Base-by-base conservation (phyloP, 345 rosid species). In the Corchorus capsularis region DNA sequence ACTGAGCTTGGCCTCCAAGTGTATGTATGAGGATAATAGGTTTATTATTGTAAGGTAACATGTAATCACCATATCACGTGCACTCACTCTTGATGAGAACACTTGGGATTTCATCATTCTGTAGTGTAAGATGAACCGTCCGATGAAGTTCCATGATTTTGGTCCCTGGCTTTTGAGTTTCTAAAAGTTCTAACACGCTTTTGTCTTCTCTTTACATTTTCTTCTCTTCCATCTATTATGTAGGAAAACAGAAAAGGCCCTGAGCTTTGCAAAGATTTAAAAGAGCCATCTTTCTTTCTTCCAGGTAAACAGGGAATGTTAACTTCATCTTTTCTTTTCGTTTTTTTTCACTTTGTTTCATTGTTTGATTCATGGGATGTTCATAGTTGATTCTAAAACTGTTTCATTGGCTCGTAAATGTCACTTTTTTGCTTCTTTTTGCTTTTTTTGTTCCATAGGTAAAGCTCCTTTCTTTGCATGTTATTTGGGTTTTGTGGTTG, bases 191-290 rank as follows among this genome's bases (percentile, higher is more conserved):
- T 39, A 4, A 39, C 6, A 39, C 43, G 6, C 43, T 39, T 39
- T 5, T 4, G 43, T 39, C 27, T 39, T 39, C 43, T 3, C 6
- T 39, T 39, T 39, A 39, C 43, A 39, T 39, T 39, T 39, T 39
- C 13, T 45, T 62, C 34, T 35, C 35, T 49, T 69, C 71, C 55
- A 67, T 69, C 71, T 37, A 67, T 46, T 13, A 13, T 16, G 39
- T 50, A 67, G 20, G 6, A 45, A 20, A 20, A 68, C 32, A 67
- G 20, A 13, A 45, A 20, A 20, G 47, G 43, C 5, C 43, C 43
- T 22, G 71, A 67, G 37, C 39, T 67, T 46, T 22, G 22, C 71
- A 67, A 14, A 68, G 4, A 34, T 8, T 9, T 50, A 69, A 50
- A 15, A 39, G 8, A 8, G 22, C 43, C 8, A 15, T 50, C 59